Evolutionary conservation across 768 basidiomycete species (phyloP).

Genomic region (Auriscalpium vulgare): DNA sequence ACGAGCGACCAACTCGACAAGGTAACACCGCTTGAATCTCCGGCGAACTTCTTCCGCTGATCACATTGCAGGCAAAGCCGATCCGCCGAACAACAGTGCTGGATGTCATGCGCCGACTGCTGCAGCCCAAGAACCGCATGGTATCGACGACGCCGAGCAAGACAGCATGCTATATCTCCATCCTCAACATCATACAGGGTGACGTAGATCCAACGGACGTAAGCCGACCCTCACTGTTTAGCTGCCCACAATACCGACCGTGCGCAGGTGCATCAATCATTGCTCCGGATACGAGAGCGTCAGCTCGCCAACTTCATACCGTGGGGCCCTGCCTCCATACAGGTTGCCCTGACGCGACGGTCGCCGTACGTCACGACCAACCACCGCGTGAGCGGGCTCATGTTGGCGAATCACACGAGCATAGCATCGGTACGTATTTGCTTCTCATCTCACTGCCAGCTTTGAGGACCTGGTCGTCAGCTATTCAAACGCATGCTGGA

Average conservation of each 20-base stretch:
- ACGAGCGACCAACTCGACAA: conserved; percentile 96
- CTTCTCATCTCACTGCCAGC: background rate
- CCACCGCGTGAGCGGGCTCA: conserved; percentile 94
- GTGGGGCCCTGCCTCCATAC: conserved; percentile 98
- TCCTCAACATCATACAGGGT: conserved; percentile 96
- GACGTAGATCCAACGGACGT: conserved; percentile 98
- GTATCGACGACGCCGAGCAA: conserved; percentile 91
- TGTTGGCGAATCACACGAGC: conserved; percentile 99
- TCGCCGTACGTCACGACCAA: conserved; percentile 84
- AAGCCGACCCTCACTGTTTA: conserved; percentile 17
- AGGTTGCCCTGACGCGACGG: conserved; percentile 88
- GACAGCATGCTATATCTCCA: conserved; percentile 93
- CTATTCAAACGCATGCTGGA: conserved; percentile 94
- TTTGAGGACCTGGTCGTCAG: conserved; percentile 31
- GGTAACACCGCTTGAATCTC: conserved; percentile 30
- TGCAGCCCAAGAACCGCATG: conserved; percentile 98
- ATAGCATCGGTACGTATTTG: conserved; percentile 73
- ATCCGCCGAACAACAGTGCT: conserved; percentile 94
- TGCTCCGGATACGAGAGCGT: conserved; percentile 92
- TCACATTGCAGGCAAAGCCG: conserved; percentile 66
- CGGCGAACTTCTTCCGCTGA: background rate
- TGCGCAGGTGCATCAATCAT: conserved; percentile 86
- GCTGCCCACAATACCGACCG: conserved; percentile 1
- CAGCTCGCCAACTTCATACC: conserved; percentile 97
- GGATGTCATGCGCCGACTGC: conserved; percentile 94